Evolutionary conservation across 1,139 yeast species (phyloP).

Genomic region (Hanseniaspora uvarum): DNA sequence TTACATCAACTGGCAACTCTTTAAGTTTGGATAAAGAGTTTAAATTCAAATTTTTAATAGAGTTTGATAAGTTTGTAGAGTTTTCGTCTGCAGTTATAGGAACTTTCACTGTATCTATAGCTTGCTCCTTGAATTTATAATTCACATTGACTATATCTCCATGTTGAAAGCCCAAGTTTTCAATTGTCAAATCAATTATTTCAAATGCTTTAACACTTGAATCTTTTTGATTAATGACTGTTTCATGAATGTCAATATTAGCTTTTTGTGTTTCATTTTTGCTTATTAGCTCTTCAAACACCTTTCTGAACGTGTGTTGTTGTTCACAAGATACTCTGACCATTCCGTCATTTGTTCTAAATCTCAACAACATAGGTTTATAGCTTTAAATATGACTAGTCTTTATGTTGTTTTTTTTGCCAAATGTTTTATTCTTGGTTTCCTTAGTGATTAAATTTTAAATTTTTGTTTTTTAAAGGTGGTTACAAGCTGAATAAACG

Average conservation of each 20-base stretch:
- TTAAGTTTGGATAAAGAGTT: constrained; percentile 22
- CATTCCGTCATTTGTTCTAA: constrained; percentile 77
- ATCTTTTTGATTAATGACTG: constrained; percentile 16
- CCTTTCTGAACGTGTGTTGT: constrained; percentile 39
- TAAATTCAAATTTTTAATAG: constrained; percentile 4
- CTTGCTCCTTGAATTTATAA: constrained; percentile 32
- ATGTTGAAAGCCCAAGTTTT: constrained; percentile 52
- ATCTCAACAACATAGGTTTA: constrained; percentile 49
- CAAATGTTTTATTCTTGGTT: no score
- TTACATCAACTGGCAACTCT: constrained; percentile 55
- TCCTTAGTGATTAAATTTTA: no score
- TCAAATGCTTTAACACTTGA: constrained; percentile 27
- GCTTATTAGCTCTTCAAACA: constrained; percentile 37
- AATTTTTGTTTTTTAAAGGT: no score
- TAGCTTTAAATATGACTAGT: no score
- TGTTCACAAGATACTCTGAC: constrained; percentile 51
- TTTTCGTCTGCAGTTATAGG: constrained; percentile 11
- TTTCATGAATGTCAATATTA: constrained; percentile 24
- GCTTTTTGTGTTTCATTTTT: constrained; percentile 20
- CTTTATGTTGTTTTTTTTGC: no score
- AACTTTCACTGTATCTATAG: constrained; percentile 7
- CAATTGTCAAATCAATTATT: constrained; percentile 37
- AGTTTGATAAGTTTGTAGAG: constrained; percentile 18
- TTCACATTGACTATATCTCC: constrained; percentile 73
- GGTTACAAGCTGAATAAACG: not conserved